phyloP scores from a whole-genome alignment of 768 basidiomycete species.

The button mushroom (Agaricus bisporus) region DNA sequence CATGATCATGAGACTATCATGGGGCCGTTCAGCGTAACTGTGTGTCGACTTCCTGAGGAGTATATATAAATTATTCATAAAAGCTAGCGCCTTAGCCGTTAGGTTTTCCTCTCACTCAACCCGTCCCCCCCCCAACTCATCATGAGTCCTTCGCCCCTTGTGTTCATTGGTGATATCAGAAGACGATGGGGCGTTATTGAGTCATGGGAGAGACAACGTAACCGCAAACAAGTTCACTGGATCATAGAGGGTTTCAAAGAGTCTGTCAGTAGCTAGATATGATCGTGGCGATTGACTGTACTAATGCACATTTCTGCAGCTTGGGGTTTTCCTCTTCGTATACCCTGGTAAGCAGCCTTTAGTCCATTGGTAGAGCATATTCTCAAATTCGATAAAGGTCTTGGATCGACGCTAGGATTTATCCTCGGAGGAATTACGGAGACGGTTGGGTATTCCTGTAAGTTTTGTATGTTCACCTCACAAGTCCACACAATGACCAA shows the following conservation, averaged over 20 bases:
- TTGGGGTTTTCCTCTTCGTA: conserved; percentile 59
- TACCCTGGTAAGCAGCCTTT: conserved; percentile 35
- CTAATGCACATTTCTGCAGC: conserved; percentile 22
- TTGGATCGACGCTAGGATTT: conserved; percentile 48
- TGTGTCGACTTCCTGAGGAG: background rate
- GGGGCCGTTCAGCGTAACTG: background rate
- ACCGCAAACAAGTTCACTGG: conserved; percentile 40
- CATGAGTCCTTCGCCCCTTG: conserved; percentile 16
- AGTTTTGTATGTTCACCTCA: conserved; percentile 16
- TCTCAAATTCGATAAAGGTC: conserved; percentile 24
- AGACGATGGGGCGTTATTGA: conserved; percentile 32
- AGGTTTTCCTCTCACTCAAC: background rate
- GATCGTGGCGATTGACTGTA: background rate
- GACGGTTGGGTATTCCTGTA: conserved; percentile 42
- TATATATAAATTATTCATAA: conserved; percentile 1
- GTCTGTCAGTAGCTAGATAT: conserved; percentile 28
- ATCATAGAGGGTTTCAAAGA: conserved; percentile 58
- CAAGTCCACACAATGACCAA: background rate
- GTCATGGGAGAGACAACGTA: conserved; percentile 45
- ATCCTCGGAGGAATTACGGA: conserved; percentile 40
- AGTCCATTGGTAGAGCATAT: background rate
- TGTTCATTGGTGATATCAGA: conserved; percentile 37
- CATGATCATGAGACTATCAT: background rate
- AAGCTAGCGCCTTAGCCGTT: background rate
- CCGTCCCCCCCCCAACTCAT: background rate